Evolutionary conservation across 257 asterid species (phyloP).

Genomic region (Solanum bulbocastanum): DNA sequence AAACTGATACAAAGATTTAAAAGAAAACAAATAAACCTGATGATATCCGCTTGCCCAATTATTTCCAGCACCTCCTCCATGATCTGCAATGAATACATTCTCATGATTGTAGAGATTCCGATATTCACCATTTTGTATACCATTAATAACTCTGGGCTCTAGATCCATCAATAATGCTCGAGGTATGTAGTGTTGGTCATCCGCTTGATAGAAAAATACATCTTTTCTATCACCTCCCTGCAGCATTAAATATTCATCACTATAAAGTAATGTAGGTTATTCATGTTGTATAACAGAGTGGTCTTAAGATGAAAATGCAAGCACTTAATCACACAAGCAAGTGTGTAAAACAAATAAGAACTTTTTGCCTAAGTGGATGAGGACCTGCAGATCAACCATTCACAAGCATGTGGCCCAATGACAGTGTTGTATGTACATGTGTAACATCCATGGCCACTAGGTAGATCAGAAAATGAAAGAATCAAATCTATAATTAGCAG

Average conservation of each 20-base stretch:
- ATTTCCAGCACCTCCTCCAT: constrained; percentile 99
- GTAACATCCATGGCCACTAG: not conserved
- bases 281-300: not conserved
- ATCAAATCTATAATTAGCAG: not conserved
- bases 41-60: constrained; percentile 99
- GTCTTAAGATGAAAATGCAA: not conserved
- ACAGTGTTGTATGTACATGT: not conserved
- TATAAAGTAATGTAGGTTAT: not conserved
- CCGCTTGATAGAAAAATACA: constrained; percentile 98
- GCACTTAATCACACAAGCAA: not conserved
- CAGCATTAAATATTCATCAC: constrained; percentile 3
- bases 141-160: constrained; percentile 96
- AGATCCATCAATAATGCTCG: constrained; percentile 95
- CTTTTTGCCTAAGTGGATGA: not conserved
- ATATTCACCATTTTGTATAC: constrained; percentile 94
- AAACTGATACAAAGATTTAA: not conserved
- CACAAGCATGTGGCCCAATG: not conserved
- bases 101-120: constrained; percentile 94
- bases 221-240: constrained; percentile 99
- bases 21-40: constrained; percentile 47
- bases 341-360: not conserved
- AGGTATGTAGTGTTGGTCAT: constrained; percentile 95
- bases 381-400: not conserved
- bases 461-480: not conserved
- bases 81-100: constrained; percentile 80